phyloP scores from a whole-genome alignment of 2,329 filamentous ascomycete species.

The Phialophora tarda region DNA sequence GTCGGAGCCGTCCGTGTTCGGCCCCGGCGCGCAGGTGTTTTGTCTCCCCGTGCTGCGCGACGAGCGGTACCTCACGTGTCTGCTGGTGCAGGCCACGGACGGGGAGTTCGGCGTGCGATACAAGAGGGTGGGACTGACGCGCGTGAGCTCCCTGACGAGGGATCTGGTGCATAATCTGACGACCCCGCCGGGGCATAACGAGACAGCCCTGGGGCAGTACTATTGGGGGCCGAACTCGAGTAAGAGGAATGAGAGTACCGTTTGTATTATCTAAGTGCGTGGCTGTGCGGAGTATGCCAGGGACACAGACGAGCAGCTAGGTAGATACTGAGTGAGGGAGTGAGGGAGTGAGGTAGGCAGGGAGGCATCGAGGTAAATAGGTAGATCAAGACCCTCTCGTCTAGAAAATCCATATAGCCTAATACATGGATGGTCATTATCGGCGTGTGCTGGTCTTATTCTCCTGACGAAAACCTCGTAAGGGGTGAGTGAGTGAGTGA shows the following conservation, averaged over 20 bases:
- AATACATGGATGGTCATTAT: no score
- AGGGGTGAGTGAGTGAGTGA: no score
- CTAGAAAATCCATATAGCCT: no score
- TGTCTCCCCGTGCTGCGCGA: conserved; percentile 18
- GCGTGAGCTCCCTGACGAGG: conserved; percentile 2
- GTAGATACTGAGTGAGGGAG: no score
- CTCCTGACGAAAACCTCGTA: no score
- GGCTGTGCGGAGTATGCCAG: no score
- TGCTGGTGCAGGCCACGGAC: conserved; percentile 23
- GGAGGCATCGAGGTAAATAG: no score
- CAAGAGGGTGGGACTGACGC: conserved; percentile 17
- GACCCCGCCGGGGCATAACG: conserved; percentile 12
- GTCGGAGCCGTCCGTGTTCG: conserved; percentile 22
- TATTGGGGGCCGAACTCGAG: conserved; percentile 13
- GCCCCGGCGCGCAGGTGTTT: conserved; percentile 16
- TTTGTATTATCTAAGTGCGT: conserved; percentile 18
- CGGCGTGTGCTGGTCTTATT: no score
- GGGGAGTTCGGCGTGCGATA: conserved; percentile 22
- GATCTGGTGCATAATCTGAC: conserved; percentile 7
- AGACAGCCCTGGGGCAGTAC: conserved; percentile 12
- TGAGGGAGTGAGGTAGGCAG: no score
- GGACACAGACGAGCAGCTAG: background rate
- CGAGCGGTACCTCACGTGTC: conserved; percentile 10
- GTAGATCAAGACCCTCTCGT: no score
- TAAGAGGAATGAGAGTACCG: conserved; percentile 19